Conservation (phyloP, 345 rosid species). For the Lepidium africanum region DNA sequence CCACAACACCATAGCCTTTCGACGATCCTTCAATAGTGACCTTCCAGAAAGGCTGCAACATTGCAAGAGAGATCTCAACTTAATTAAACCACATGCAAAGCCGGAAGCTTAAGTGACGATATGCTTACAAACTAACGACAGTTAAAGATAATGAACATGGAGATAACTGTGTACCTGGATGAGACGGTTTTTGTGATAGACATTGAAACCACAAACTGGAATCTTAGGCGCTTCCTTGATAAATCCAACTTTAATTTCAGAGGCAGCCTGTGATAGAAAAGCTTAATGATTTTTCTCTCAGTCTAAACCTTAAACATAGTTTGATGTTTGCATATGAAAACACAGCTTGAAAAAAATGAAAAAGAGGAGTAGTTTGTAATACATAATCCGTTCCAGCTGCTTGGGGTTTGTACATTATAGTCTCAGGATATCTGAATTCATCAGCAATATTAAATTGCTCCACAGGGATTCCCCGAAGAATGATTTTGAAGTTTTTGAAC, state of each 20-base stretch:
- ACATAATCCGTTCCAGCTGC: constrained; percentile 41
- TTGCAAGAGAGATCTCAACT: constrained; percentile 11
- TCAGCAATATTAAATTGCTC: constrained; percentile 63
- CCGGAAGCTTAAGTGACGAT: neutral
- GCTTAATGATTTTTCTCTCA: neutral
- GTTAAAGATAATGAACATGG: too few relatives aligned
- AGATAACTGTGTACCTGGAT: constrained; percentile 48
- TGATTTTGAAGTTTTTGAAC: constrained; percentile 64
- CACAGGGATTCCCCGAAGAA: constrained; percentile 75
- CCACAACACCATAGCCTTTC: constrained; percentile 68
- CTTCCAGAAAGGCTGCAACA: constrained; percentile 88
- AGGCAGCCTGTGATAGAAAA: constrained; percentile 36
- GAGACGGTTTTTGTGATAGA: constrained; percentile 86
- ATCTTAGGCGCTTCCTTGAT: constrained; percentile 60
- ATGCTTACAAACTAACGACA: neutral
- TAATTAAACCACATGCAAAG: constrained; percentile 12
- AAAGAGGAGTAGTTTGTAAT: constrained; percentile 9
- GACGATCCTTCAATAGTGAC: constrained; percentile 47
- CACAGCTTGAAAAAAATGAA: too few relatives aligned
- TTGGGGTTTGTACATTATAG: constrained; percentile 62
- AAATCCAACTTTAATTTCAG: constrained; percentile 71
- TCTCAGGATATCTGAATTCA: constrained; percentile 38
- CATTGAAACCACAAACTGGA: constrained; percentile 56
- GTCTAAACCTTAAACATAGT: neutral
- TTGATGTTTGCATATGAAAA: neutral